These are phyloP conservation scores for Medicago ruthenica DNA, from an alignment of 306 rosid species.

Conservation along the genomic window DNA sequence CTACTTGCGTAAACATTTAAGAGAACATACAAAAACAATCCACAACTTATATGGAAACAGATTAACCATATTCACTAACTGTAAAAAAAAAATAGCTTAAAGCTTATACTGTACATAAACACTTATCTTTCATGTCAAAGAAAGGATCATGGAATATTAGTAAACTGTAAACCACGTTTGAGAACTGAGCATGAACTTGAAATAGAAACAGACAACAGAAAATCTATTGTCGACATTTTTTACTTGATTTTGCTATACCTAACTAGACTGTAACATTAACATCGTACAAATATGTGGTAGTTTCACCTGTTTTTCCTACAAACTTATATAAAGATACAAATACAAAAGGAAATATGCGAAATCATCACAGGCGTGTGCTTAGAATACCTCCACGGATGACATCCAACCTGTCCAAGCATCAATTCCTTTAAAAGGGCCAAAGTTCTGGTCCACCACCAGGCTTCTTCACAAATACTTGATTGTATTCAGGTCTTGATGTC, in stretches of 20 bases:
- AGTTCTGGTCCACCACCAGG: conserved; percentile 66
- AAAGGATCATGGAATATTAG: too few species aligned
- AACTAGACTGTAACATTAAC: conserved; percentile 21
- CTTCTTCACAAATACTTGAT: conserved; percentile 83
- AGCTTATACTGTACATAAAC: too few species aligned
- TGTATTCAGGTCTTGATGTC: conserved; percentile 95
- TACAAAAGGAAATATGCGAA: conserved; percentile 9
- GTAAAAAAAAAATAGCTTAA: too few species aligned
- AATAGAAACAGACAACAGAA: background rate
- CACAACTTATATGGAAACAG: too few species aligned
- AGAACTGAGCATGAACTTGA: background rate
- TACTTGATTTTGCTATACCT: conserved; percentile 28
- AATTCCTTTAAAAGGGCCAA: conserved; percentile 61
- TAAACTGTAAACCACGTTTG: conserved; percentile 32
- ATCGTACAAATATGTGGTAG: conserved; percentile 30
- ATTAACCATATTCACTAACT: too few species aligned
- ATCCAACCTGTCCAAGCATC: conserved; percentile 25
- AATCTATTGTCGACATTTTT: conserved; percentile 9
- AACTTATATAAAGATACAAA: conserved; percentile 40
- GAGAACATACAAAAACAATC: too few species aligned
- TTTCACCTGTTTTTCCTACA: conserved; percentile 23
- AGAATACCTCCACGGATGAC: background rate
- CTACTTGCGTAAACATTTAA: too few species aligned
- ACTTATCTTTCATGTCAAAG: too few species aligned
- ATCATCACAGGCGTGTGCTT: conserved; percentile 6